These are phyloP conservation scores for Lomentospora prolificans DNA, from an alignment of 2,329 filamentous ascomycete genomes.

Conservation along the genomic window DNA sequence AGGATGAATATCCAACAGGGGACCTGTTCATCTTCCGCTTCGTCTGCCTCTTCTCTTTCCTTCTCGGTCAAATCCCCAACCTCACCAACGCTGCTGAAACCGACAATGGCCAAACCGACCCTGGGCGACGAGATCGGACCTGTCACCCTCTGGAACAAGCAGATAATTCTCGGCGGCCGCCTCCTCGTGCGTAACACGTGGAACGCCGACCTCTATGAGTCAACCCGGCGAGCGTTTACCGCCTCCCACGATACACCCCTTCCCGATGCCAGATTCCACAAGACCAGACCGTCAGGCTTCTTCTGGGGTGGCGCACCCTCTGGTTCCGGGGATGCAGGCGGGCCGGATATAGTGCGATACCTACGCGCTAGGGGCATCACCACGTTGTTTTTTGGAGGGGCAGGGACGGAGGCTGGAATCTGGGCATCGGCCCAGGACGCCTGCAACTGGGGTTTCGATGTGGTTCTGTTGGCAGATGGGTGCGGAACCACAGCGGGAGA, in stretches of 20 bases:
- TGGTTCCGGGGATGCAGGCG: not conserved
- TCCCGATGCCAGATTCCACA: slow-evolving; percentile 40
- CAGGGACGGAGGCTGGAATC: slow-evolving; percentile 55
- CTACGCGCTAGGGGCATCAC: slow-evolving; percentile 27
- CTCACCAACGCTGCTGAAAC: not conserved
- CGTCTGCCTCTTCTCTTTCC: not conserved
- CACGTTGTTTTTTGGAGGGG: slow-evolving; percentile 46
- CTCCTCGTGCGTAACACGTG: slow-evolving; percentile 43
- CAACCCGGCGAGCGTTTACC: slow-evolving; percentile 24
- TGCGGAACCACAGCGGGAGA: slow-evolving; percentile 35
- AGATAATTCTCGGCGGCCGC: slow-evolving; percentile 19
- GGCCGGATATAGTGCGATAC: slow-evolving; percentile 24
- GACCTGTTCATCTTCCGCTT: not conserved
- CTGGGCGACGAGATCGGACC: slow-evolving; percentile 34
- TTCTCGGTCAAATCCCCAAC: not conserved
- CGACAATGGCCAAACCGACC: not conserved
- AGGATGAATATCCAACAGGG: not conserved
- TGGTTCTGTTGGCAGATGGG: slow-evolving; percentile 43
- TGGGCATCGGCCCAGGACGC: slow-evolving; percentile 45
- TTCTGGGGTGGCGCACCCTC: slow-evolving; percentile 33
- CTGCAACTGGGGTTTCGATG: slow-evolving; percentile 45
- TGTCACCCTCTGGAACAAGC: slow-evolving; percentile 16
- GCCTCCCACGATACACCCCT: slow-evolving; percentile 21
- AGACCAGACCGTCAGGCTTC: slow-evolving; percentile 49
- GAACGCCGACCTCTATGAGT: slow-evolving; percentile 43